These are phyloP conservation scores for Apophysomyces ossiformis DNA, from an alignment of 371 early-diverging fungal species.

Conservation along the genomic window DNA sequence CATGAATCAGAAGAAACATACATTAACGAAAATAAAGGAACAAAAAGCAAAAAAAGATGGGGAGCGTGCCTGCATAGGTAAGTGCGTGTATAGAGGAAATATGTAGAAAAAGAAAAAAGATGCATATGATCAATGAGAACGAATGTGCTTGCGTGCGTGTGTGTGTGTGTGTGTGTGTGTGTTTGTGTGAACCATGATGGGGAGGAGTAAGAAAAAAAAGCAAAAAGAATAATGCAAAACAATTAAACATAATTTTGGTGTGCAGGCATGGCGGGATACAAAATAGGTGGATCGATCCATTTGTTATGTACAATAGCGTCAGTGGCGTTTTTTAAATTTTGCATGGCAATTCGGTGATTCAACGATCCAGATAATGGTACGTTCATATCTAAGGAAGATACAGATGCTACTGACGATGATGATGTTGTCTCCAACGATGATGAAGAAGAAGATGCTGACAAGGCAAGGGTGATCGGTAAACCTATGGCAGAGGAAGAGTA, in stretches of 20 bases:
- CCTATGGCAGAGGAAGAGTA: background rate
- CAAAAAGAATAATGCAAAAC: background rate
- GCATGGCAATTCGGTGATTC: conserved; percentile 1
- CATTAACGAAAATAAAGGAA: background rate
- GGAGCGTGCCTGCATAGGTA: conserved; percentile 7
- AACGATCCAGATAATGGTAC: background rate
- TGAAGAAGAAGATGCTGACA: conserved; percentile 14
- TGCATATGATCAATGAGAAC: conserved; percentile 8
- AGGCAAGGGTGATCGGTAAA: background rate
- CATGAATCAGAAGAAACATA: conserved; percentile 3
- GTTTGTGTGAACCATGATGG: background rate
- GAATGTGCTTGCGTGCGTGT: background rate
- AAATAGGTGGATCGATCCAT: conserved; percentile 4
- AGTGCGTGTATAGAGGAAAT: background rate
- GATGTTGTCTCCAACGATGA: conserved; percentile 20
- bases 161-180: too few species aligned
- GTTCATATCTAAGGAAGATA: background rate
- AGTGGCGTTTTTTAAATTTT: conserved; percentile 5
- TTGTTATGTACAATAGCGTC: conserved; percentile 5
- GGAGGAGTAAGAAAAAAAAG: background rate
- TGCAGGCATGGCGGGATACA: conserved; percentile 7
- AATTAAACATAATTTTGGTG: conserved; percentile 1
- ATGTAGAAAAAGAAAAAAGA: background rate
- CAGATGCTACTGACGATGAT: conserved; percentile 3
- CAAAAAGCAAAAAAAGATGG: too few species aligned